A percentile compares a stretch with the other conserved stretches of the same genome.
Conservation (phyloP, 352 stramenopile genomes). For the Globisporangium radiosum region DNA sequence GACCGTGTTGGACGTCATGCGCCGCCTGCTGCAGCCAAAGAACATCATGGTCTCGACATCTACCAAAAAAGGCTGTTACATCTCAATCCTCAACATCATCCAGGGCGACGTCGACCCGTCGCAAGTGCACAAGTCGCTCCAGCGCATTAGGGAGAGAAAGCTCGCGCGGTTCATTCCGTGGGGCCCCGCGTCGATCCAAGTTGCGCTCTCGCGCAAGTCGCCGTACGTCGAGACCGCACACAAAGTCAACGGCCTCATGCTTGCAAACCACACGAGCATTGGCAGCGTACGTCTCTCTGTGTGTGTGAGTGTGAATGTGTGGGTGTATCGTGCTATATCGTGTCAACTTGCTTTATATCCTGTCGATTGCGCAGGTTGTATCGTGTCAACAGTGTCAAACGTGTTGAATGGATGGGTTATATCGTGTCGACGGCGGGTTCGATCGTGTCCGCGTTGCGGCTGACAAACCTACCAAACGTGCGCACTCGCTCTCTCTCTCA, state of each 20-base stretch:
- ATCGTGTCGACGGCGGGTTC: too few relatives aligned
- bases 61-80: constrained; percentile 96
- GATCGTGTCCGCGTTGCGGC: too few relatives aligned
- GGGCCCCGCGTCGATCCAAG: constrained; percentile 98
- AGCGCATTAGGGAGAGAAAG: constrained; percentile 97
- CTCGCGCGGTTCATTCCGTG: constrained; percentile 98
- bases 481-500: not conserved
- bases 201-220: constrained; percentile 96
- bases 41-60: constrained; percentile 99
- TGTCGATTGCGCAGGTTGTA: not conserved
- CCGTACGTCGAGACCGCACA: constrained; percentile 96
- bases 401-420: not conserved
- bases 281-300: constrained; percentile 35
- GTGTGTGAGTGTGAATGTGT: too few relatives aligned
- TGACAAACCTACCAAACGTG: too few relatives aligned
- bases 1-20: constrained; percentile 99
- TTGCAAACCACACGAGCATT: constrained; percentile 99
- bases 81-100: constrained; percentile 99
- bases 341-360: not conserved
- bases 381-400: constrained; percentile 1
- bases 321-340: not conserved
- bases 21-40: constrained; percentile 93
- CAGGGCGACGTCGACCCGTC: constrained; percentile 98
- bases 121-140: constrained; percentile 97
- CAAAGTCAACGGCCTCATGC: constrained; percentile 97